Conservation (phyloP, 1,284 basidiomycete genomes). For the Ganoderma meredithae region DNA sequence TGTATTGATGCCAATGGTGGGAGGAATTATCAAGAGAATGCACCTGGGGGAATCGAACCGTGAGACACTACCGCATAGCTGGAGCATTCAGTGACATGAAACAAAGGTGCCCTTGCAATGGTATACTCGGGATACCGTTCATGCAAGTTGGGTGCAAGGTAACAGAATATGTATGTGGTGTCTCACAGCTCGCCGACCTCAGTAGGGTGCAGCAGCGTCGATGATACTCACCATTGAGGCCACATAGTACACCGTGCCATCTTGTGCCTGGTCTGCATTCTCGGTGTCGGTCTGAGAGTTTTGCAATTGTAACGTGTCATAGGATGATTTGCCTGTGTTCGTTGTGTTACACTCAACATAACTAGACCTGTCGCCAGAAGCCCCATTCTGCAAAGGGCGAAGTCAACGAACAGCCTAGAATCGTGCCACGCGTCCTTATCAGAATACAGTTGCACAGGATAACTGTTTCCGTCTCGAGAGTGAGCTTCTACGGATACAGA, state of each 20-base stretch:
- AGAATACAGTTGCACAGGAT: conserved; percentile 44
- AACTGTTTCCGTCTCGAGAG: conserved; percentile 41
- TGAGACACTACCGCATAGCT: too few species aligned
- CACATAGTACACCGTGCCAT: conserved; percentile 34
- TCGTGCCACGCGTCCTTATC: conserved; percentile 29
- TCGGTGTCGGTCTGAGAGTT: conserved; percentile 26
- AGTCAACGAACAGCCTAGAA: not conserved
- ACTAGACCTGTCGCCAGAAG: conserved; percentile 27
- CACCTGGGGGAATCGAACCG: too few species aligned
- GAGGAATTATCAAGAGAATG: too few species aligned
- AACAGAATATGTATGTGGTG: too few species aligned
- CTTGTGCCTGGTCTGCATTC: conserved; percentile 33
- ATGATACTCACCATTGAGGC: conserved; percentile 27
- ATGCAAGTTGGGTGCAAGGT: too few species aligned
- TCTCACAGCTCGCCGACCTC: too few species aligned
- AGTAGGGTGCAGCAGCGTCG: not conserved
- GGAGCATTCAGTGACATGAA: too few species aligned
- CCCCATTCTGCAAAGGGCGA: conserved; percentile 28
- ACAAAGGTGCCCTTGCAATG: too few species aligned
- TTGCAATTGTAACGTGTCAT: conserved; percentile 32
- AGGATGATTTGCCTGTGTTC: conserved; percentile 20
- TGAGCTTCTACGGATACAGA: conserved; percentile 42
- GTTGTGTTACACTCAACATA: conserved; percentile 29
- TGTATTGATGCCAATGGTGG: too few species aligned
- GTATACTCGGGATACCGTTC: too few species aligned